These are phyloP conservation scores for Euphorbia schlechtendalii DNA, from an alignment of 441 rosid genomes.

Conservation along the genomic window DNA sequence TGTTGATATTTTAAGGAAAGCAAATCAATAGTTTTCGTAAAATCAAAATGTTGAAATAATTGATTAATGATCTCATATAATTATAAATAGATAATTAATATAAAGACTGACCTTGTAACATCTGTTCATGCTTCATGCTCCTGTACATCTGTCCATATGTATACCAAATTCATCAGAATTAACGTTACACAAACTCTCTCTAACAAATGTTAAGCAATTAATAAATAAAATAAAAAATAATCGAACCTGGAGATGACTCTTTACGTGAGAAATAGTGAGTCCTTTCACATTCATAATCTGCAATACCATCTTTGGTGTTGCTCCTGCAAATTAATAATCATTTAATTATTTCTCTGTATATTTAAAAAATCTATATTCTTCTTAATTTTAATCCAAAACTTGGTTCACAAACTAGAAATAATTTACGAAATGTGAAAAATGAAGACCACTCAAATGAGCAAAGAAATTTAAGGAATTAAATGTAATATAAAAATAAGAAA, in stretches of 20 bases:
- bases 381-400: too few species aligned
- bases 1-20: too few species aligned
- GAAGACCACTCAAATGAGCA: neutral
- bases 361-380: too few species aligned
- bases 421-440: neutral
- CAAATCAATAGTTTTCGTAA: too few species aligned
- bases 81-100: too few species aligned
- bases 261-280: constrained; percentile 93
- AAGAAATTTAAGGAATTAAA: neutral
- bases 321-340: constrained; percentile 37
- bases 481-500: too few species aligned
- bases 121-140: constrained; percentile 70
- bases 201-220: neutral
- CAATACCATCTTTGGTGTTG: constrained; percentile 94
- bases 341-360: too few species aligned
- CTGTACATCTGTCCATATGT: constrained; percentile 53
- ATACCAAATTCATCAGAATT: neutral
- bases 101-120: constrained; percentile 65
- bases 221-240: neutral
- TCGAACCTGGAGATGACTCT: constrained; percentile 96
- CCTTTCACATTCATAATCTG: constrained; percentile 97
- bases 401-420: too few species aligned
- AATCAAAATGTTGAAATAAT: too few species aligned
- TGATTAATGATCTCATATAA: too few species aligned
- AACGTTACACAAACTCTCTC: too few species aligned